These are phyloP conservation scores for Pythium grandisporangium DNA, from an alignment of 352 stramenopile species.

Conservation along the genomic window DNA sequence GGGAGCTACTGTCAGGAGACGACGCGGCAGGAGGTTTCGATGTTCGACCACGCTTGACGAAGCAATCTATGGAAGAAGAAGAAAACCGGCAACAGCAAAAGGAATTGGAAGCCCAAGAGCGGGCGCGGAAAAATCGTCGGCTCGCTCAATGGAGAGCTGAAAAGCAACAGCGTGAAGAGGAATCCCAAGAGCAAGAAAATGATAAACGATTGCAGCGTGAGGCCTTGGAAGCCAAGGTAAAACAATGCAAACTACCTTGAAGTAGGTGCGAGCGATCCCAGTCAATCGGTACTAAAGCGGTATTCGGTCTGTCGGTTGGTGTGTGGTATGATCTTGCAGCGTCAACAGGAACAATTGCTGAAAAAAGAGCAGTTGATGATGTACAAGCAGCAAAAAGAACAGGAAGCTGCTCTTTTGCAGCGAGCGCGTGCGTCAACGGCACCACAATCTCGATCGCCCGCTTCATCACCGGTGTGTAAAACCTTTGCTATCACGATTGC, in stretches of 20 bases:
- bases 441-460: neutral
- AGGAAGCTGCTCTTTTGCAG: conserved; percentile 29
- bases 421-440: neutral
- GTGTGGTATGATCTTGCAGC: too few relatives aligned
- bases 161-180: conserved; percentile 25
- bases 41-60: too few relatives aligned
- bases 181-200: conserved; percentile 15
- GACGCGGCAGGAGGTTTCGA: too few relatives aligned
- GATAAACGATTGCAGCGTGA: conserved; percentile 23
- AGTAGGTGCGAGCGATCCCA: too few relatives aligned
- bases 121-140: conserved; percentile 16
- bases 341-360: conserved; percentile 41
- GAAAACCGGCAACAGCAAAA: conserved; percentile 1
- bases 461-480: conserved; percentile 19
- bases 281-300: too few relatives aligned
- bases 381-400: conserved; percentile 71
- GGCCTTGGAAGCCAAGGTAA: conserved; percentile 40
- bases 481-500: too few relatives aligned
- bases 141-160: conserved; percentile 34
- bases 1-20: neutral
- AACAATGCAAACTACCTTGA: neutral
- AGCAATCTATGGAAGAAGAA: too few relatives aligned
- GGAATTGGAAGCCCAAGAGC: conserved; percentile 10
- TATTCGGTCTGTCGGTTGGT: too few relatives aligned
- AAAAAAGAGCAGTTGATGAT: conserved; percentile 71